Evolutionary conservation across 768 basidiomycete genomes (phyloP).

Genomic region (Russula brevipes): DNA sequence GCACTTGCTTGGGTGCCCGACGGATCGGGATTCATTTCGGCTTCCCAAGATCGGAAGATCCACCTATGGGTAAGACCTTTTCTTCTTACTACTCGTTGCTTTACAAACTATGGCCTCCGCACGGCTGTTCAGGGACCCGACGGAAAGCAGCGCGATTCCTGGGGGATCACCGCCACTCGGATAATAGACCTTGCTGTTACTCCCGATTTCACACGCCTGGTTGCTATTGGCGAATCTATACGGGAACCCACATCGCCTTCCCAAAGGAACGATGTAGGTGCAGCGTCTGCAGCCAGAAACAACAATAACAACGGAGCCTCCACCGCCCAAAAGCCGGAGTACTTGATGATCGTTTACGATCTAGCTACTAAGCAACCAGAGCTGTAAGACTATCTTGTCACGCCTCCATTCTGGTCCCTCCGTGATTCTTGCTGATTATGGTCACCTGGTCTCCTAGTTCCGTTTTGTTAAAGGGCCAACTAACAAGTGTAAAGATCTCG

Average conservation of each 20-base stretch:
- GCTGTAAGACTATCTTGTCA: constrained; percentile 45
- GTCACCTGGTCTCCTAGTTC: constrained; percentile 42
- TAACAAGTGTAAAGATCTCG: constrained; percentile 85
- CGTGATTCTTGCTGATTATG: constrained; percentile 21
- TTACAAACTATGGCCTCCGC: constrained; percentile 15
- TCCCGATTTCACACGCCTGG: constrained; percentile 75
- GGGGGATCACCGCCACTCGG: constrained; percentile 68
- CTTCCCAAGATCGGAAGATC: constrained; percentile 78
- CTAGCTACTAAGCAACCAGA: constrained; percentile 61
- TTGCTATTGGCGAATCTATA: constrained; percentile 73
- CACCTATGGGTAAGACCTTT: constrained; percentile 66
- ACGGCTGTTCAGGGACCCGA: constrained; percentile 53
- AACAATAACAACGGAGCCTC: constrained; percentile 27
- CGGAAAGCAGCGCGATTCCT: constrained; percentile 66
- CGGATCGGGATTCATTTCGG: constrained; percentile 84
- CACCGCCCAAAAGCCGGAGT: constrained; percentile 40
- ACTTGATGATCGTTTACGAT: constrained; percentile 75
- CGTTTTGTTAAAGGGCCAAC: constrained; percentile 65
- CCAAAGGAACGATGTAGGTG: constrained; percentile 26
- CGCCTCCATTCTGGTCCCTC: constrained; percentile 8
- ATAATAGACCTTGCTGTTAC: constrained; percentile 84
- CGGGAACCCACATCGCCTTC: constrained; percentile 25
- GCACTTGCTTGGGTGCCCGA: constrained; percentile 86
- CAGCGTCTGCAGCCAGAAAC: constrained; percentile 28
- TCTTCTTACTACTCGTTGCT: constrained; percentile 6